Evolutionary conservation across 177 flowering plant species (phyloP), one percentile per base, ranked within the genome.

Genomic region (Tripterygium wilfordii): DNA sequence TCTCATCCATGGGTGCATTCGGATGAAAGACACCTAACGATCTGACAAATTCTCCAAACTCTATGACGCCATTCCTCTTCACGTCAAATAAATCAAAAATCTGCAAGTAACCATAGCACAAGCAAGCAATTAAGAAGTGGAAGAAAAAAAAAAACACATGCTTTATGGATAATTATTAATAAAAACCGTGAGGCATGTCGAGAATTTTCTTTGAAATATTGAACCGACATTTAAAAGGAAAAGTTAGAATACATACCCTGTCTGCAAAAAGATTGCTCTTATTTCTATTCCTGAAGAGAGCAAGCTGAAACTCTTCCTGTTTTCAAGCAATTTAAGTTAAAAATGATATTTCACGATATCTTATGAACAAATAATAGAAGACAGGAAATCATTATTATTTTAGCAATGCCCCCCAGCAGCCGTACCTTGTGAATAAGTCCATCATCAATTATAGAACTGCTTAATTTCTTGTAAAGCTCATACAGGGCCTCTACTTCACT

Each of bases 361-460:
- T n/a, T n/a, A n/a, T n/a, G n/a, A n/a, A n/a, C n/a, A n/a, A n/a
- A n/a, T n/a, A n/a, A n/a, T n/a, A n/a, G n/a, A n/a, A n/a, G n/a
- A n/a, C n/a, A n/a, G n/a, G n/a, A n/a, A n/a, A n/a, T n/a, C n/a
- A n/a, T n/a, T n/a, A n/a, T n/a, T n/a, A n/a, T n/a, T n/a, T n/a
- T n/a, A n/a, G n/a, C n/a, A n/a, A n/a, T n/a, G n/a, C n/a, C n/a
- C n/a, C n/a, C n/a, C n/a, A n/a, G n/a, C n/a, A n/a, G n/a, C n/a
- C n/a, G 41, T 54, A 79, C 85, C 79, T 76, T 79, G 62, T 74
- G 77, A 43, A 79, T 79, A 17, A 74, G 71, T 8, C 82, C 82
- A 47, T 79, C 85, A 26, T 77, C 65, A 26, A 69, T 58, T n/a
- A 76, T 69, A 35, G 82, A 74, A 38, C 76, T 71, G 71, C 85